A percentile compares a stretch with the other conserved stretches of the same genome.
These are phyloP conservation scores for Aethionema arabicum DNA, from an alignment of 345 rosid genomes.

Conservation along the genomic window DNA sequence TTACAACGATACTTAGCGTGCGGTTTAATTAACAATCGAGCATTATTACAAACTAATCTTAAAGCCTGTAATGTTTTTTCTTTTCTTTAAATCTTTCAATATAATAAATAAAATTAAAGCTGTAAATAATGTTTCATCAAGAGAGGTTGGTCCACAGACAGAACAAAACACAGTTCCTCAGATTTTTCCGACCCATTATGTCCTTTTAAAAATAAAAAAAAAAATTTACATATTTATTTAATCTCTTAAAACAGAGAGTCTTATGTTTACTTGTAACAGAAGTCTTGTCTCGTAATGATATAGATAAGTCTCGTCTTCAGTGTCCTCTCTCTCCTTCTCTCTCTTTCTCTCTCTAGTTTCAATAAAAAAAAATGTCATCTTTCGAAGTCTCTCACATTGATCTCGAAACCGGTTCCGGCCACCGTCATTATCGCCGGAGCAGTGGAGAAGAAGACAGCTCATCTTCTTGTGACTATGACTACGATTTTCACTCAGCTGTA, in stretches of 20 bases:
- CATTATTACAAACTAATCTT: conserved; percentile 20
- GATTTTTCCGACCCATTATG: conserved; percentile 24
- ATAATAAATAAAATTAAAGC: conserved; percentile 16
- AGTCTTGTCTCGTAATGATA: conserved; percentile 31
- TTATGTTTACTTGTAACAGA: conserved; percentile 39
- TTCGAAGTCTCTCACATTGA: conserved; percentile 30
- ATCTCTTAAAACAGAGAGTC: conserved; percentile 39
- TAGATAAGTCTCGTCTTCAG: conserved; percentile 24
- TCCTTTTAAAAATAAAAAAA: background rate
- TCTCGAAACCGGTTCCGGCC: conserved; percentile 29
- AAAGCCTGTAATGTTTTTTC: conserved; percentile 29
- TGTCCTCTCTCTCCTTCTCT: background rate
- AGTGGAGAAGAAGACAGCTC: conserved; percentile 35
- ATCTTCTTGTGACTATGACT: conserved; percentile 36
- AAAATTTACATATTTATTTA: background rate
- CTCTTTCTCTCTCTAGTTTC: conserved; percentile 13
- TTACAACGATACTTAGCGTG: conserved; percentile 44
- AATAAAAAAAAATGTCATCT: conserved; percentile 27
- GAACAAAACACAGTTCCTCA: conserved; percentile 34
- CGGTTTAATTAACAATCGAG: conserved; percentile 38
- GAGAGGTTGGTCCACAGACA: conserved; percentile 31
- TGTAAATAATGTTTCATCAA: conserved; percentile 28
- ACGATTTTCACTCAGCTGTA: conserved; percentile 41
- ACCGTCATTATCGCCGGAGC: conserved; percentile 27
- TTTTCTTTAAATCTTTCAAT: background rate